These are phyloP conservation scores for Candida loeiensis DNA, from an alignment of 805 yeast genomes.

Conservation along the genomic window DNA sequence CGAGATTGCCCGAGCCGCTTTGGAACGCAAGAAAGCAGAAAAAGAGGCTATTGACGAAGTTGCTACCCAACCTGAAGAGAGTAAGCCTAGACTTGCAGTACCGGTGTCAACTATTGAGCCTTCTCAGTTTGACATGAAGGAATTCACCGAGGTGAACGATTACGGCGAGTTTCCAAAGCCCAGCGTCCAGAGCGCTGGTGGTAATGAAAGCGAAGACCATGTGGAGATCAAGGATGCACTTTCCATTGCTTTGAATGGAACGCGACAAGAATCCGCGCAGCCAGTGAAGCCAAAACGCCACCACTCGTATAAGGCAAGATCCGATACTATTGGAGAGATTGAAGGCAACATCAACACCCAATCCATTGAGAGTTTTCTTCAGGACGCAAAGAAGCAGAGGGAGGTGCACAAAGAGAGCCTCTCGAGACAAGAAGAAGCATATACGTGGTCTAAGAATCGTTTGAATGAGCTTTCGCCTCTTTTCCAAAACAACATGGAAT, in stretches of 20 bases:
- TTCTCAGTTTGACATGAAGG: constrained; percentile 7
- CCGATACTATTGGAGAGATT: not conserved
- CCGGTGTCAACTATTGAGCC: constrained; percentile 4
- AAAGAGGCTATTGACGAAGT: constrained; percentile 4
- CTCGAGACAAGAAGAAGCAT: constrained; percentile 49
- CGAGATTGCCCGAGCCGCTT: too few species aligned
- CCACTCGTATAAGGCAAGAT: not conserved
- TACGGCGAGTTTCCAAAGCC: constrained; percentile 6
- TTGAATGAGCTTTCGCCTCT: constrained; percentile 13
- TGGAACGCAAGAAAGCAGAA: not conserved
- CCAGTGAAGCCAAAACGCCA: not conserved
- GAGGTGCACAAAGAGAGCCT: constrained; percentile 39
- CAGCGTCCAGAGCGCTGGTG: too few species aligned
- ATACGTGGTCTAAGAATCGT: constrained; percentile 45
- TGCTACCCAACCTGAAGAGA: not conserved
- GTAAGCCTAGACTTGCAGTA: constrained; percentile 3
- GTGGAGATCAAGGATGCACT: constrained; percentile 21
- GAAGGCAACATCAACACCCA: constrained; percentile 4
- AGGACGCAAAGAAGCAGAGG: constrained; percentile 39
- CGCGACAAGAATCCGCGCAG: not conserved
- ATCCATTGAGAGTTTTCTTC: constrained; percentile 39
- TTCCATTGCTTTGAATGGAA: constrained; percentile 20
- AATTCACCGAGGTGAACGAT: constrained; percentile 4
- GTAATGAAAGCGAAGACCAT: too few species aligned
- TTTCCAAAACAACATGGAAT: constrained; percentile 25